Evolutionary conservation across 2,329 filamentous ascomycete genomes (phyloP).

Genomic region (Pseudopithomyces maydicus): DNA sequence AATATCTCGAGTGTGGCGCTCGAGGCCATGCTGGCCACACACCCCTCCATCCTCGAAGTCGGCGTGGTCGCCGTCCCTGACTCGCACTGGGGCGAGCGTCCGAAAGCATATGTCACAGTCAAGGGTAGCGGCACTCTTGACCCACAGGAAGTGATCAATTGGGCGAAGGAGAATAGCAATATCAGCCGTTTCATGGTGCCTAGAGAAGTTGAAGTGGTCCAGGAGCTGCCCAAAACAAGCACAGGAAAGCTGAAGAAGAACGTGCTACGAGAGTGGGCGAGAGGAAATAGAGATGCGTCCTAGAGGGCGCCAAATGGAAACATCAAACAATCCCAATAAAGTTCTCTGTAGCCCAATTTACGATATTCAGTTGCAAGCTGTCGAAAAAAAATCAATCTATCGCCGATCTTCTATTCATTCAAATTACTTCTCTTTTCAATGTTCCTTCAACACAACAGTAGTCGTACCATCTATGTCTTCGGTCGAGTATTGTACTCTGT

Average conservation of each 20-base stretch:
- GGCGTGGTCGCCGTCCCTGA: conserved; percentile 88
- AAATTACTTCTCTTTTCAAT: not conserved
- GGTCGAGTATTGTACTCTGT: not conserved
- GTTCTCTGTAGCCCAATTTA: too few species aligned
- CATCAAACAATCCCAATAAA: not conserved
- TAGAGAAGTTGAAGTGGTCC: conserved; percentile 75
- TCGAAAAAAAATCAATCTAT: not conserved
- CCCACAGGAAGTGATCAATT: conserved; percentile 76
- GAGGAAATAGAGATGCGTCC: conserved; percentile 51
- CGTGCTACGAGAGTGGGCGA: conserved; percentile 84
- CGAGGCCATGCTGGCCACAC: conserved; percentile 85
- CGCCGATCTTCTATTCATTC: not conserved
- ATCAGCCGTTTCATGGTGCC: conserved; percentile 93
- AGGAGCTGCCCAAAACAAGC: conserved; percentile 91
- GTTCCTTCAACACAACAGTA: not conserved
- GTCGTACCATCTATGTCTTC: not conserved
- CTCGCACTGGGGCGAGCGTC: conserved; percentile 92
- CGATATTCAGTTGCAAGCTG: too few species aligned
- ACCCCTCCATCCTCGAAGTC: conserved; percentile 87
- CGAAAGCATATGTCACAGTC: conserved; percentile 89
- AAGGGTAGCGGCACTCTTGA: conserved; percentile 63
- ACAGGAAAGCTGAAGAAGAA: conserved; percentile 98
- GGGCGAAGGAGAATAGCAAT: conserved; percentile 79
- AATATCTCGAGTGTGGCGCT: conserved; percentile 95
- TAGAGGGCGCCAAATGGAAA: not conserved